These are phyloP conservation scores for Pythium coloratum DNA, from an alignment of 352 stramenopile genomes.

Conservation along the genomic window DNA sequence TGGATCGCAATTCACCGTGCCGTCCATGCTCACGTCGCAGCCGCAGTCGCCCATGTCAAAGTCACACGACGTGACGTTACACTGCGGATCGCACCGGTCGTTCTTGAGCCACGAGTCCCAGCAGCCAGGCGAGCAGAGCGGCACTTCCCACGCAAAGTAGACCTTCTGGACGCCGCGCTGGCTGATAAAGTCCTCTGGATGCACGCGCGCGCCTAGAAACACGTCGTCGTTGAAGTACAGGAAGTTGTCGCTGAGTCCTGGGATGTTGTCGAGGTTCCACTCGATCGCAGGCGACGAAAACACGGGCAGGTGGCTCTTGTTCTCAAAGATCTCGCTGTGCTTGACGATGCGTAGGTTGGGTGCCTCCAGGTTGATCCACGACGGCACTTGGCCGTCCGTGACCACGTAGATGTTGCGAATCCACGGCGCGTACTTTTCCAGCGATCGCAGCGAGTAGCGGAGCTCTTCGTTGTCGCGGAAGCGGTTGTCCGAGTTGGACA, in stretches of 20 bases:
- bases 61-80: constrained; percentile 87
- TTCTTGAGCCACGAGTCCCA: constrained; percentile 75
- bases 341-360: constrained; percentile 85
- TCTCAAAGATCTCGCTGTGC: constrained; percentile 90
- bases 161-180: constrained; percentile 86
- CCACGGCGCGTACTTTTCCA: constrained; percentile 96
- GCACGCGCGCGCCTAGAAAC: constrained; percentile 86
- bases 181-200: constrained; percentile 92
- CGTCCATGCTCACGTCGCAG: constrained; percentile 61
- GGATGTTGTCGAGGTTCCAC: constrained; percentile 93
- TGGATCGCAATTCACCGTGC: constrained; percentile 48
- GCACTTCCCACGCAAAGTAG: constrained; percentile 93
- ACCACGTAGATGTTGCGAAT: constrained; percentile 94
- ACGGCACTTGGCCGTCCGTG: constrained; percentile 93
- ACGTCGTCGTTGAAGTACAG: constrained; percentile 98
- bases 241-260: constrained; percentile 90
- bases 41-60: constrained; percentile 95
- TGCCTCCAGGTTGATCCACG: constrained; percentile 89
- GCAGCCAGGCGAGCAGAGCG: constrained; percentile 85
- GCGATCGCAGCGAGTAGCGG: constrained; percentile 89
- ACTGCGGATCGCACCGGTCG: constrained; percentile 86
- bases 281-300: constrained; percentile 95
- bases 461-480: constrained; percentile 96
- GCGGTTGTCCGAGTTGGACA: constrained; percentile 85
- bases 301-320: constrained; percentile 88